Conservation (phyloP, 73 alveolate genomes). For the Durusdinium trenchii region DNA sequence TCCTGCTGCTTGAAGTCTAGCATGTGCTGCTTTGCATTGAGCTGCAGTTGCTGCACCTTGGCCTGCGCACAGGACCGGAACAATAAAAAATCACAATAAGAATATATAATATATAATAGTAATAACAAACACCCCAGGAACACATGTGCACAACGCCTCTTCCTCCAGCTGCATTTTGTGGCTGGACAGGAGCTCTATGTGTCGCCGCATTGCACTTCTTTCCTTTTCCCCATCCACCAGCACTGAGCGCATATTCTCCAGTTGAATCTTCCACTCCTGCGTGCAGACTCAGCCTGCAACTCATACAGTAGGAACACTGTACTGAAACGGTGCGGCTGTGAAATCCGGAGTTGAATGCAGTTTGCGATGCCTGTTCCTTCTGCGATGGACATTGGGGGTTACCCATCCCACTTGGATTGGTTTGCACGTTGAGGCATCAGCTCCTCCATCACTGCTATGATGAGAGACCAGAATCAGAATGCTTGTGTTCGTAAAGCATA, state of each 20-base stretch:
- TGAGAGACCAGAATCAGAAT: no score
- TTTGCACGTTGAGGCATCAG: no score
- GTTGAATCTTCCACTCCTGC: constrained; percentile 55
- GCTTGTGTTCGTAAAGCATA: no score
- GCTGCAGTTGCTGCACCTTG: constrained; percentile 80
- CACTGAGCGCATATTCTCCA: constrained; percentile 35
- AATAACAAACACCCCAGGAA: not conserved
- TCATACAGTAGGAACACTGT: no score
- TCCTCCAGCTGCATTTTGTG: constrained; percentile 29
- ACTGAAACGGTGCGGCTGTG: no score
- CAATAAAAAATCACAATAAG: not conserved
- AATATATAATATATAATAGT: not conserved
- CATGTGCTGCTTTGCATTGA: constrained; percentile 73
- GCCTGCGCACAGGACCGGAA: constrained; percentile 18
- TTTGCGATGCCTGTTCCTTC: no score
- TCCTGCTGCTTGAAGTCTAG: constrained; percentile 61
- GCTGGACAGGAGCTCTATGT: not conserved
- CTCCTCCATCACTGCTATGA: no score
- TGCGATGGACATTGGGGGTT: no score
- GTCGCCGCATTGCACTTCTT: not conserved
- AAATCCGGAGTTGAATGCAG: no score
- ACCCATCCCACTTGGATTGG: no score
- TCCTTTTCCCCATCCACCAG: constrained; percentile 43
- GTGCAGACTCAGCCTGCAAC: no score
- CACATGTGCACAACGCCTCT: constrained; percentile 19